These are phyloP conservation scores for Kockovaella imperatae DNA, from an alignment of 768 basidiomycete species.

Conservation along the genomic window DNA sequence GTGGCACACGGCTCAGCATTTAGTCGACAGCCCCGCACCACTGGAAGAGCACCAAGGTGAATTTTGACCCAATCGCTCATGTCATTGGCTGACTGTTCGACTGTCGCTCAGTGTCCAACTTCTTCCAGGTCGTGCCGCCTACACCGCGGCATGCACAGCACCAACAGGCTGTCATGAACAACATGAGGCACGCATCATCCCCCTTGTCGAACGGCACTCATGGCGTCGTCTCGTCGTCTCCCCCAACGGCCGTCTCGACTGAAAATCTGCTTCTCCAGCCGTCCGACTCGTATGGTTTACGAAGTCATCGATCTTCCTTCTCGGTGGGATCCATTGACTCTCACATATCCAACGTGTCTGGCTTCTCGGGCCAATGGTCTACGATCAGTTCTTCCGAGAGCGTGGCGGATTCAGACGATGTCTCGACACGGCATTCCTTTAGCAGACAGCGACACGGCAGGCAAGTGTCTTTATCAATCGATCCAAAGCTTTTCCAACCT, in stretches of 20 bases:
- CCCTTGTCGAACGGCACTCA: no score
- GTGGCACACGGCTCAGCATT: not conserved
- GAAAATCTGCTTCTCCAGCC: not conserved
- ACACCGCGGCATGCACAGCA: constrained; percentile 19
- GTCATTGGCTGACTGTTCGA: not conserved
- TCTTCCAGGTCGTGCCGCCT: constrained; percentile 27
- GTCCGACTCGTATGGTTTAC: not conserved
- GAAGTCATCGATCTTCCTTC: no score
- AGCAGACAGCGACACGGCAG: not conserved
- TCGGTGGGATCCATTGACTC: constrained; percentile 10
- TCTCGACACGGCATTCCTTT: not conserved
- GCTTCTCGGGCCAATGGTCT: not conserved
- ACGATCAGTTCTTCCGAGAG: not conserved
- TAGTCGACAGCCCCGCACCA: not conserved
- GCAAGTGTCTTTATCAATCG: constrained; percentile 13
- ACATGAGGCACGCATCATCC: constrained; percentile 1
- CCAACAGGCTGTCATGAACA: not conserved
- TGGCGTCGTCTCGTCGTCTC: no score
- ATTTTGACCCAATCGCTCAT: not conserved
- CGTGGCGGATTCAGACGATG: not conserved
- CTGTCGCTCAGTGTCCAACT: not conserved
- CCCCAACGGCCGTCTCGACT: no score
- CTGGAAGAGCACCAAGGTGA: not conserved
- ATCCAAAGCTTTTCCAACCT: constrained; percentile 17
- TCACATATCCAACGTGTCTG: not conserved